Evolutionary conservation across 2,329 filamentous ascomycete species (phyloP).

Genomic region (Penicillium sp.): DNA sequence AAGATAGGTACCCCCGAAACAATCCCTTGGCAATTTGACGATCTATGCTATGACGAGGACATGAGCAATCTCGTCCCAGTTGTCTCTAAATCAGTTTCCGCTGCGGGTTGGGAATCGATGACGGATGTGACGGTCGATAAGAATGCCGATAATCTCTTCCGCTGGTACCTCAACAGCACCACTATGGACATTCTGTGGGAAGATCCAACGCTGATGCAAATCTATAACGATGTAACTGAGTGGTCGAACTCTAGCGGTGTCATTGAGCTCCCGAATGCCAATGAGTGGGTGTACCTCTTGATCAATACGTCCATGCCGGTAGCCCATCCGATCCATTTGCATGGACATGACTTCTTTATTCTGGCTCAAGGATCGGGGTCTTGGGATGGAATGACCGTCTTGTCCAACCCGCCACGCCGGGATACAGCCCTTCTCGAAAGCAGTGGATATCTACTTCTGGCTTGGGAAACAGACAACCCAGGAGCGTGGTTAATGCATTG

Average conservation of each 20-base stretch:
- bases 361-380: constrained; percentile 1
- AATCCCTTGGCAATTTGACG: background rate
- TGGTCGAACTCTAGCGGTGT: background rate
- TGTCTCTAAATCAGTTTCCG: background rate
- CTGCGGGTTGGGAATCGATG: background rate
- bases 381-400: constrained; percentile 39
- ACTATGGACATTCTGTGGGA: constrained; percentile 1
- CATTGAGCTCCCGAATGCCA: constrained; percentile 1
- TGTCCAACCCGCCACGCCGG: constrained; percentile 42
- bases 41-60: constrained; percentile 4
- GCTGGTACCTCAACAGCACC: constrained; percentile 10
- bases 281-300: constrained; percentile 7
- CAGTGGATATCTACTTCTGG: constrained; percentile 45
- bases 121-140: background rate
- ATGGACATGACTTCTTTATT: constrained; percentile 13
- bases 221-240: background rate
- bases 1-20: background rate
- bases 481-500: constrained; percentile 51
- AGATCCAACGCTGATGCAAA: background rate
- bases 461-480: constrained; percentile 49
- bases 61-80: constrained; percentile 4
- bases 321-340: constrained; percentile 13
- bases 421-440: constrained; percentile 46
- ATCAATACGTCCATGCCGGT: constrained; percentile 1
- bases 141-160: background rate